Evolutionary conservation across 805 yeast genomes (phyloP), one percentile per base, ranked within the genome.

Genomic region (Saccharomyces paradoxus): DNA sequence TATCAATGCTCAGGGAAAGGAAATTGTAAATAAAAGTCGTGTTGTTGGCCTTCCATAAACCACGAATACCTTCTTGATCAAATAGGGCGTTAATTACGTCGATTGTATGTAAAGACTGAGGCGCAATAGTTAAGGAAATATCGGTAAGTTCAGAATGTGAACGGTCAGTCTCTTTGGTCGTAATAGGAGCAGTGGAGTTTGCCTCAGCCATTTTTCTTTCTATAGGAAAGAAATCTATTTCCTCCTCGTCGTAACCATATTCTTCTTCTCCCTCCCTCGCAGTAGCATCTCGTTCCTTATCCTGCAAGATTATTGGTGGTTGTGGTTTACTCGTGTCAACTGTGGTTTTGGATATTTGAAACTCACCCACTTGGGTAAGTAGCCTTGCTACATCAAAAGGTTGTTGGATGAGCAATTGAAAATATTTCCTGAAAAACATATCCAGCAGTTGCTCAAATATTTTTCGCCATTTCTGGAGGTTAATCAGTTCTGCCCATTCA

Each of bases 321-420:
- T 28, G 48, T 53, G 47, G 26, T 17, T 30, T 48, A n/a, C 24
- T 17, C 8, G 9, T 17, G 22, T n/a, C 47, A 52, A 12, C 54
- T 52, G 29, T 32, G 37, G n/a, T 21, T 26, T 46, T 51, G 14
- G 9, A 14, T 37, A 41, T 26, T 32, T 37, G 24, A 10, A 22
- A 41, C 17, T 78, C 80, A 3, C 96, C 96, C 13, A 88, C 86
- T 69, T 94, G 98, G 54, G 90, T 71, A 28, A 91, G 74, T 59
- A 89, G 76, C 53, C 92, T 77, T 4, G 87, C 81, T 17, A 88
- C 86, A 61, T 92, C 97, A 69, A 91, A 84, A 1, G 99, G 98
- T 70, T 94, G 97, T 21, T 88, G 80, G 8, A 87, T 66, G 31
- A 89, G 68, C 48, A 84, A 81, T 56, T 82, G 83, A 53, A 82